A percentile compares a stretch with the other conserved stretches of the same genome.
These are phyloP conservation scores for Daldinia vernicosa DNA, from an alignment of 495 filamentous ascomycete genomes.

Conservation along the genomic window DNA sequence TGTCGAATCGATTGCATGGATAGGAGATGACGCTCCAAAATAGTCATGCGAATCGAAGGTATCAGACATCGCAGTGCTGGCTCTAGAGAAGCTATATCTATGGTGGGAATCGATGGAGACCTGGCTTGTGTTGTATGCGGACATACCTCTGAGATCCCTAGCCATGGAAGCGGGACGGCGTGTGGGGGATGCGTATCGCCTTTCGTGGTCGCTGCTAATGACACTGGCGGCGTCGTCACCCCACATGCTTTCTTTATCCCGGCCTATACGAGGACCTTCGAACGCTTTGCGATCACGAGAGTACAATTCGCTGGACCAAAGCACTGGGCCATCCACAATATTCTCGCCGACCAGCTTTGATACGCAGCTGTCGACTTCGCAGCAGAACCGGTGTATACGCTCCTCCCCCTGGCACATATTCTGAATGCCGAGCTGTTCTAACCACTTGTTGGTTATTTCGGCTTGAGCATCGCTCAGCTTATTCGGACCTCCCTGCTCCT, in stretches of 20 bases:
- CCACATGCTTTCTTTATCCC: constrained; percentile 58
- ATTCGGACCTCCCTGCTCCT: constrained; percentile 87
- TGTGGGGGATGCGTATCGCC: constrained; percentile 49
- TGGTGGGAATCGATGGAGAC: constrained; percentile 72
- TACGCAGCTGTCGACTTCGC: constrained; percentile 88
- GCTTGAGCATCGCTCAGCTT: constrained; percentile 97
- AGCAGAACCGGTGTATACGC: constrained; percentile 91
- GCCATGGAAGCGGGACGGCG: constrained; percentile 48
- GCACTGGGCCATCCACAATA: constrained; percentile 84
- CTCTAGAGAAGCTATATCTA: constrained; percentile 65
- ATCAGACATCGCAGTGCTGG: constrained; percentile 66
- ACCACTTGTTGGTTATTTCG: constrained; percentile 84
- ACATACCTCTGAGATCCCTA: constrained; percentile 63
- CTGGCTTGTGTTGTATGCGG: constrained; percentile 65
- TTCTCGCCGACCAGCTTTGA: constrained; percentile 87
- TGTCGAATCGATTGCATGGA: constrained; percentile 77
- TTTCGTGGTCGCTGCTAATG: constrained; percentile 62
- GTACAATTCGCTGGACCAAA: constrained; percentile 93
- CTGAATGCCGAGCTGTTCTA: constrained; percentile 81
- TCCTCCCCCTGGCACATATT: constrained; percentile 98
- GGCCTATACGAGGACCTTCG: constrained; percentile 65
- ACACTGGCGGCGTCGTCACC: constrained; percentile 63
- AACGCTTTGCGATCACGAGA: constrained; percentile 78
- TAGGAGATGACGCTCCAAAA: constrained; percentile 71
- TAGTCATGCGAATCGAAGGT: constrained; percentile 75